Base-by-base conservation (phyloP, 176 grass and related monocot genomes). In the Musa beccarii region DNA sequence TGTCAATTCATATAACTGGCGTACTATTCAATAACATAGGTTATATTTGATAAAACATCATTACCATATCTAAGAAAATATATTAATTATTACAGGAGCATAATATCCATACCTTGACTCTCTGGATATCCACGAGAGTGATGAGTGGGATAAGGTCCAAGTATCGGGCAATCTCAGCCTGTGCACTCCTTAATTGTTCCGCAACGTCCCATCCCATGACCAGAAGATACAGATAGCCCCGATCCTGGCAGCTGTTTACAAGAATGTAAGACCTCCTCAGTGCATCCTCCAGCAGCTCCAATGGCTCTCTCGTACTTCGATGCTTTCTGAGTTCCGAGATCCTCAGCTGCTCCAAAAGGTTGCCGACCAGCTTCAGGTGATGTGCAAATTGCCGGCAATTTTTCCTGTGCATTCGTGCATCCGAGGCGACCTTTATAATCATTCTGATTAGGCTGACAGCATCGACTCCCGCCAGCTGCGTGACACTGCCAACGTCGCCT, bases 1-100 rank as follows among this genome's bases (percentile, higher is more conserved):
- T 28, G 2, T 43, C 24, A 43, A 12, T 12, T 25, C 25, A 34
- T 6, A 16, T 7, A 10, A 68, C 16, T 16, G 28, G 25, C 26
- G 15, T 2, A 43, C 4, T 34, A 68, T 34, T 15, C 24, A 26
- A 15, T 28, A 68, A 66, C 15, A 61, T 3, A 61, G 5, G 57
- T 20, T 43, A 61, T n/a, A 21, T 4, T 61, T 61, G 8, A 23
- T 8, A 66, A 26, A 26, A 43, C 10, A 68, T 34, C 16, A 29
- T 6, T 68, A 68, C 25, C 28, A 68, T 15, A 92, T 67, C 87
- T 86, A 59, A 92, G 94, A 82, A 97, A 79, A 67, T 93, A 90
- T 34, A 34, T 34, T 34, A n/a, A 61, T n/a, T 62, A 17, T 15
- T 19, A 28, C 10, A 56, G 25, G 5, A 56, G 10, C 7, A 16